Percentiles rank a stretch among this genome's conserved stretches.
phyloP scores from a whole-genome alignment of 139 green algal genomes.

The Limnomonas spitsbergensis region DNA sequence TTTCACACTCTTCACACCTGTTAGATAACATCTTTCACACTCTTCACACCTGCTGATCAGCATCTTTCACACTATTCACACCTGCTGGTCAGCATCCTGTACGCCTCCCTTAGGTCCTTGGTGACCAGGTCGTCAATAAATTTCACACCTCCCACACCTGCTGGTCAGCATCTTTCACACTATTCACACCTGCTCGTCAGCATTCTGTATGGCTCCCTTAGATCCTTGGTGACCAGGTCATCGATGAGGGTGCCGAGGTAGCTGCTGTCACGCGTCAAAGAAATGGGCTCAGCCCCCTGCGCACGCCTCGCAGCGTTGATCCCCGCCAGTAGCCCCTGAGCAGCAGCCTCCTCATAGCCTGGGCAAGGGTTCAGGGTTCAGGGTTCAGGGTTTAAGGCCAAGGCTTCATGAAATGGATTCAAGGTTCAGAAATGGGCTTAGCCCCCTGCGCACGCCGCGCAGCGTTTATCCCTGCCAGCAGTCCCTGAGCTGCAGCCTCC shows the following conservation, averaged over 20 bases:
- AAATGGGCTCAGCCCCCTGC: slow-evolving; percentile 41
- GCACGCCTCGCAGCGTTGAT: slow-evolving; percentile 84
- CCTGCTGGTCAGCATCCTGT: slow-evolving; percentile 91
- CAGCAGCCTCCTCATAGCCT: slow-evolving; percentile 94
- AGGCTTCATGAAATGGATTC: too few species aligned
- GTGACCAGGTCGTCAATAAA: slow-evolving; percentile 97
- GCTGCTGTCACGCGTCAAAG: slow-evolving; percentile 69
- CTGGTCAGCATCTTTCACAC: too few species aligned
- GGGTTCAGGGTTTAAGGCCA: too few species aligned
- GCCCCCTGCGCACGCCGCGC: slow-evolving; percentile 57
- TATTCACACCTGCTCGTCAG: slow-evolving; percentile 77
- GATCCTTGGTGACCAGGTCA: slow-evolving; percentile 95
- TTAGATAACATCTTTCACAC: too few species aligned
- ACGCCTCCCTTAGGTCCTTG: slow-evolving; percentile 93
- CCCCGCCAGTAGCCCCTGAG: slow-evolving; percentile 88
- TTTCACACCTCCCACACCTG: too few species aligned
- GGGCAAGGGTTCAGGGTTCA: slow-evolving; percentile 6
- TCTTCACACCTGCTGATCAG: too few species aligned
- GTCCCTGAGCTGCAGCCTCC: slow-evolving; percentile 89
- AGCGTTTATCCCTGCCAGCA: slow-evolving; percentile 91
- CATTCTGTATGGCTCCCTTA: slow-evolving; percentile 96
- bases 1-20: too few species aligned
- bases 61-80: too few species aligned
- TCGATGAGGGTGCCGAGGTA: slow-evolving; percentile 95
- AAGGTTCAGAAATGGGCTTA: too few species aligned